phyloP scores from a whole-genome alignment of 1,284 basidiomycete genomes.

The Ustilago loliicola region DNA sequence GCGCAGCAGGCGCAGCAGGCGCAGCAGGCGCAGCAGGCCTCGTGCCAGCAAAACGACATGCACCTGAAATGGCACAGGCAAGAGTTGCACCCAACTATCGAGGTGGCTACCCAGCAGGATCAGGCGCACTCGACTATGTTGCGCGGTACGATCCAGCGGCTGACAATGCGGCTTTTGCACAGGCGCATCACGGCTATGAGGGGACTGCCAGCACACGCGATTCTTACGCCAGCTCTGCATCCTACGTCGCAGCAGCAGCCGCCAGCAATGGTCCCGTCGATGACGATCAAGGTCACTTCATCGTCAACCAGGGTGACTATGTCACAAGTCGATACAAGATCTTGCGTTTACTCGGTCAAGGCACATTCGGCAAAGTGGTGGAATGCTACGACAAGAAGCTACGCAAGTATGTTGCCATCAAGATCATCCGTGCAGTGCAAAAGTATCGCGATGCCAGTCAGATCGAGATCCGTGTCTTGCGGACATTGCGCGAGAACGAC shows the following conservation, averaged over 20 bases:
- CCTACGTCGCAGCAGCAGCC: slow-evolving; percentile 43
- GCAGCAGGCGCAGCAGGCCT: slow-evolving; percentile 26
- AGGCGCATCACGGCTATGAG: slow-evolving; percentile 42
- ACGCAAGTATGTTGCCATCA: slow-evolving; percentile 87
- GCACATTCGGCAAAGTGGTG: slow-evolving; percentile 99
- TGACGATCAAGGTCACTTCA: slow-evolving; percentile 72
- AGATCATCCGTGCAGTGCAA: slow-evolving; percentile 81
- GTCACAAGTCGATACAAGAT: slow-evolving; percentile 75
- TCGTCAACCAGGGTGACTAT: slow-evolving; percentile 68
- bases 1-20: no score
- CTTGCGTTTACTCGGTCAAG: slow-evolving; percentile 90
- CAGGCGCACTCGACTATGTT: slow-evolving; percentile 45
- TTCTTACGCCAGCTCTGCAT: slow-evolving; percentile 50
- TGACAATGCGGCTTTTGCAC: slow-evolving; percentile 34
- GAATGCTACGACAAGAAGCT: slow-evolving; percentile 85
- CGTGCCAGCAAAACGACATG: slow-evolving; percentile 33
- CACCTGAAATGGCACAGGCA: slow-evolving; percentile 34
- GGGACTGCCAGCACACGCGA: slow-evolving; percentile 49
- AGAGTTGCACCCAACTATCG: slow-evolving; percentile 49
- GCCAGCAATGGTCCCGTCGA: slow-evolving; percentile 59
- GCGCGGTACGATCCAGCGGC: slow-evolving; percentile 39
- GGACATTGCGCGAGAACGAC: slow-evolving; percentile 90
- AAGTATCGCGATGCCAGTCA: slow-evolving; percentile 93
- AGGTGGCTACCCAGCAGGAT: slow-evolving; percentile 50
- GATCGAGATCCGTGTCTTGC: slow-evolving; percentile 95